Conservation (phyloP, 2,329 filamentous ascomycete species). For the Xylaria arbuscula region DNA sequence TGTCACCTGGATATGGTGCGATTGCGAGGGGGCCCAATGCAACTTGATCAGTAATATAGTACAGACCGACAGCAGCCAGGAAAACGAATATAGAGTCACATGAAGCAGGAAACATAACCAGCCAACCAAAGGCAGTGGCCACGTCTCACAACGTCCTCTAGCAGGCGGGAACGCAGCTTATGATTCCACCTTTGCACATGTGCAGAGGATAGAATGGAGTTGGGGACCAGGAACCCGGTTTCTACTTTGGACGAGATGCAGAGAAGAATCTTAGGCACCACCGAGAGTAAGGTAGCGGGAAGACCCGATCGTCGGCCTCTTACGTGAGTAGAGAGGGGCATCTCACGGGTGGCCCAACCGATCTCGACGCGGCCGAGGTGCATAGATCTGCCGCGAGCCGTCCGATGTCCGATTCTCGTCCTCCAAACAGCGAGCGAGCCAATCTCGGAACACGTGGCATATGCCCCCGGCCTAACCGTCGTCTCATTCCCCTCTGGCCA, state of each 20-base stretch:
- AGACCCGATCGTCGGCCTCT: slow-evolving; percentile 12
- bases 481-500: background rate
- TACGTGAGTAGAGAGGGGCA: slow-evolving; percentile 5
- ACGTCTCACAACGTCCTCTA: slow-evolving; percentile 33
- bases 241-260: slow-evolving; percentile 6
- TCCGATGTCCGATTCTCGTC: background rate
- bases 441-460: slow-evolving; percentile 32
- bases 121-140: slow-evolving; percentile 23
- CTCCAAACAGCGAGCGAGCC: background rate
- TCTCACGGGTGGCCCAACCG: slow-evolving; percentile 19
- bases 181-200: slow-evolving; percentile 21
- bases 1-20: slow-evolving; percentile 6
- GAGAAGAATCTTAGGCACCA: background rate
- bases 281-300: background rate
- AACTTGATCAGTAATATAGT: slow-evolving; percentile 16
- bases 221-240: slow-evolving; percentile 26
- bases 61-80: background rate
- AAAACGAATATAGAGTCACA: slow-evolving; percentile 1
- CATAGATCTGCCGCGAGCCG: slow-evolving; percentile 26
- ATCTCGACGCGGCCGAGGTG: slow-evolving; percentile 12
- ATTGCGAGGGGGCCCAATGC: slow-evolving; percentile 15
- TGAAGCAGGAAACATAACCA: background rate
- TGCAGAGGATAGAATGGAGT: slow-evolving; percentile 1
- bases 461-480: slow-evolving; percentile 13
- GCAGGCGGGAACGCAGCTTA: slow-evolving; percentile 26